Percentiles rank a stretch among this genome's conserved stretches.
Evolutionary conservation across 345 rosid genomes (phyloP).

Genomic region (Gynandropsis gynandra): DNA sequence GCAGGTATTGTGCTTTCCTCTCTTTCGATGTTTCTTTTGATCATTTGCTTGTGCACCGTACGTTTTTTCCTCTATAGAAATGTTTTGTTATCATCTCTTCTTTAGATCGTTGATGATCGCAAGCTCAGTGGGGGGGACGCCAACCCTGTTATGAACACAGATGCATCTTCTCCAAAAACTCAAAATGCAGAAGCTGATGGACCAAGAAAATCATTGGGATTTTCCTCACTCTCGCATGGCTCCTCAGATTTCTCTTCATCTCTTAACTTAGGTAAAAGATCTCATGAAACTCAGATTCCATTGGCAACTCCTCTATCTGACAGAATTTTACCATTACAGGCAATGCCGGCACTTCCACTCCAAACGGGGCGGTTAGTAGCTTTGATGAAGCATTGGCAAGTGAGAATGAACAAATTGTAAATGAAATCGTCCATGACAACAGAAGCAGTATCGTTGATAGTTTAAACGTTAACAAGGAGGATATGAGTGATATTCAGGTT

Average conservation of each 20-base stretch:
- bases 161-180: constrained; percentile 23
- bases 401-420: too few relatives aligned
- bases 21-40: constrained; percentile 1
- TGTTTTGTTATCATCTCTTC: constrained; percentile 1
- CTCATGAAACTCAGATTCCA: constrained; percentile 8
- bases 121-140: constrained; percentile 9
- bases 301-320: constrained; percentile 16
- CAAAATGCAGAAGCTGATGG: constrained; percentile 37
- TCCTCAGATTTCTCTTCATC: constrained; percentile 25
- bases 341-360: constrained; percentile 33
- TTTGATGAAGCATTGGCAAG: too few relatives aligned
- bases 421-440: too few relatives aligned
- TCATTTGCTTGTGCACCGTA: not conserved
- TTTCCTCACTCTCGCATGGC: constrained; percentile 40
- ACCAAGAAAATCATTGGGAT: constrained; percentile 17
- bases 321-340: constrained; percentile 12
- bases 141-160: constrained; percentile 2
- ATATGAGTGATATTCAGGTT: constrained; percentile 54
- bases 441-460: constrained; percentile 23
- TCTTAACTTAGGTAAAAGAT: constrained; percentile 23
- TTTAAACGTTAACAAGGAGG: constrained; percentile 29
- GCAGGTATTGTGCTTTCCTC: constrained; percentile 43
- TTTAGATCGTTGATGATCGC: not conserved
- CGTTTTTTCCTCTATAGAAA: too few relatives aligned
- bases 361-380: constrained; percentile 31